Percentiles rank a stretch among this genome's conserved stretches.
Evolutionary conservation across 1,284 basidiomycete genomes (phyloP).

Genomic region (Melampsora americana): DNA sequence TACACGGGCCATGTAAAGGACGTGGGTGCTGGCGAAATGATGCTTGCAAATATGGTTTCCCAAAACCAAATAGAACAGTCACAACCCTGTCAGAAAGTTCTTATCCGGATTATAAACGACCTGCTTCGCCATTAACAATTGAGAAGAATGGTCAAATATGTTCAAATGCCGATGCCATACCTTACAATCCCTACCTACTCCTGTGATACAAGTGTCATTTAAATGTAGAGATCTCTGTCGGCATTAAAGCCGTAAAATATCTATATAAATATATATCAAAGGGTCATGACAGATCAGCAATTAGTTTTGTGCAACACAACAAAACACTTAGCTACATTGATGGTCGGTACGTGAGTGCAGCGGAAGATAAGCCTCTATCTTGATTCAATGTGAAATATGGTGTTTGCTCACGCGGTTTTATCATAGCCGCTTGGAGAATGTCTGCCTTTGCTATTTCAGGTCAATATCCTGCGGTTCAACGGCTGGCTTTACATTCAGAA

Average conservation of each 20-base stretch:
- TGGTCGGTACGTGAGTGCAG: not conserved
- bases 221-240: conserved; percentile 17
- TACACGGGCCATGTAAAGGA: conserved; percentile 9
- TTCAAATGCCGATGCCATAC: conserved; percentile 4
- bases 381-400: not conserved
- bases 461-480: conserved; percentile 7
- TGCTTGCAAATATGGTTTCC: not conserved
- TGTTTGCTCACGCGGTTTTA: conserved; percentile 49
- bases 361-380: not conserved
- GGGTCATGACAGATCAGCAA: not conserved
- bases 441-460: conserved; percentile 10
- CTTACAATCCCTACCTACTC: conserved; percentile 5
- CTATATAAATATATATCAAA: conserved; percentile 26
- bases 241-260: conserved; percentile 22
- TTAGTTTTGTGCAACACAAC: not conserved
- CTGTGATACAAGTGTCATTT: conserved; percentile 13
- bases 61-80: not conserved
- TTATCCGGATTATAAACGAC: not conserved
- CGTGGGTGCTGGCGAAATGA: not conserved
- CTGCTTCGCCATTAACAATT: not conserved
- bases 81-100: not conserved
- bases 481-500: conserved; percentile 53
- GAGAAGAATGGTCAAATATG: not conserved
- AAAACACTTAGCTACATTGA: not conserved
- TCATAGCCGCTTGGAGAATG: not conserved